Percentiles rank a stretch among this genome's conserved stretches.
Conservation (phyloP, 2,329 filamentous ascomycete species). For the Colletotrichum caudatum region DNA sequence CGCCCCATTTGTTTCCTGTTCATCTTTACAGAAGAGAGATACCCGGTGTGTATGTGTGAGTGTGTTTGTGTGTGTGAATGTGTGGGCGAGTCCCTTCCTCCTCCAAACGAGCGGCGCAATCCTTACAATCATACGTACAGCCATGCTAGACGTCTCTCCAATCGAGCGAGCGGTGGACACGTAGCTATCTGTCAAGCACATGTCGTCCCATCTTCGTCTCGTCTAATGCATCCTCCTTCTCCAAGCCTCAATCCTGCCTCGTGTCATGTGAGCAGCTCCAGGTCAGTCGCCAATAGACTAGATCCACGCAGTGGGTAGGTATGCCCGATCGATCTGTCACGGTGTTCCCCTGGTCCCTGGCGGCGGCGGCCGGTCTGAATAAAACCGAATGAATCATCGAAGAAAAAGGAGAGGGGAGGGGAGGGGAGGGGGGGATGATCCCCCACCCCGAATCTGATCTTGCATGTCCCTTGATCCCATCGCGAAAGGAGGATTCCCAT, state of each 20-base stretch:
- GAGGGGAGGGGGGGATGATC: not conserved
- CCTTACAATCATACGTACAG: not conserved
- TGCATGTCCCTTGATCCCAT: slow-evolving; percentile 6
- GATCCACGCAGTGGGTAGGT: slow-evolving; percentile 14
- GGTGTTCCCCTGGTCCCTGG: not conserved
- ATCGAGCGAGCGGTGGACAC: not conserved
- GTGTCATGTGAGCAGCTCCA: not conserved
- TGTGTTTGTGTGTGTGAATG: no score
- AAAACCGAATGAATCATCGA: not conserved
- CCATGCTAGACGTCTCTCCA: not conserved
- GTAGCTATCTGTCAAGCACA: slow-evolving; percentile 5
- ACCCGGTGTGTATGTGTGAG: no score
- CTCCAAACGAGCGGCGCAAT: not conserved
- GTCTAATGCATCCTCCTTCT: not conserved
- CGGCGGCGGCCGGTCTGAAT: not conserved
- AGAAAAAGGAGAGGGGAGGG: not conserved
- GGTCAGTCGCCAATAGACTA: not conserved
- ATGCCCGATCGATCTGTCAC: slow-evolving; percentile 15
- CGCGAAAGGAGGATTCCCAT: not conserved
- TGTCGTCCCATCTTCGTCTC: not conserved
- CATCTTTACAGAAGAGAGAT: not conserved
- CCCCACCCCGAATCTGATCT: slow-evolving; percentile 4
- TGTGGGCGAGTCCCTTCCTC: no score
- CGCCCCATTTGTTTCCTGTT: not conserved
- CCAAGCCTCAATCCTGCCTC: slow-evolving; percentile 5